Base-by-base conservation (phyloP, 1,284 basidiomycete genomes). In the Ganoderma resinaceum region DNA sequence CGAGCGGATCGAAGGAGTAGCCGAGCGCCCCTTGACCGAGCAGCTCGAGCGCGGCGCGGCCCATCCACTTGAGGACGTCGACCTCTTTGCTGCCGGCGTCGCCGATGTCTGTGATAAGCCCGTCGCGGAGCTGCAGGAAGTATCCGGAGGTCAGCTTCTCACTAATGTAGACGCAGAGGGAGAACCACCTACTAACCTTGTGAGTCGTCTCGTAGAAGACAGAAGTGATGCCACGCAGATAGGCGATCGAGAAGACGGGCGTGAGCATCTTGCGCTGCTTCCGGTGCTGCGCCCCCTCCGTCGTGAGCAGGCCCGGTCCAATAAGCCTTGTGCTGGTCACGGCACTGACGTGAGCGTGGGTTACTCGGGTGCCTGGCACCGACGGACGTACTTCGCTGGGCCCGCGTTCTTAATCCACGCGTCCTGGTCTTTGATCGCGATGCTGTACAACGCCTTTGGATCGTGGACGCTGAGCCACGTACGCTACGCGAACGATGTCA, bases 11-110 rank as follows among this genome's bases (percentile, higher is more conserved):
- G 76, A 83, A 83, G 9, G 81, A 80, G 65, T 82, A 78, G 1
- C 81, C 82, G 2, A 83, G 71, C 1, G 80, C 82, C 14, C 78
- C 81, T 61, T 81, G 80, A 11, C 80, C 79, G 66, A 83, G 78
- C 35, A 83, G 75, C 70, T 84, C 83, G 38, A 84, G 77, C 0
- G 82, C 78, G 0, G 79, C 76, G 14, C 81, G 78, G 26, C 78
- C 77, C 64, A 82, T 76, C 69, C 77, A 80, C 33, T 76, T 74
- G 33, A 82, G 73, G 31, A 83, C 69, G 63, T 84, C 79, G 46
- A 83, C 64, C 46, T 78, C 76, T 7, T 74, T 61, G 3, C 73
- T 59, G 5, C 67, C 68, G 16, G 2, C 9, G 7, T 71, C 63
- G 7, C 65, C 62, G 35, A 79, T 57, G 8, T 76, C 70, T 0